phyloP scores from a whole-genome alignment of 768 basidiomycete genomes.

The Mycena leptocephala region DNA sequence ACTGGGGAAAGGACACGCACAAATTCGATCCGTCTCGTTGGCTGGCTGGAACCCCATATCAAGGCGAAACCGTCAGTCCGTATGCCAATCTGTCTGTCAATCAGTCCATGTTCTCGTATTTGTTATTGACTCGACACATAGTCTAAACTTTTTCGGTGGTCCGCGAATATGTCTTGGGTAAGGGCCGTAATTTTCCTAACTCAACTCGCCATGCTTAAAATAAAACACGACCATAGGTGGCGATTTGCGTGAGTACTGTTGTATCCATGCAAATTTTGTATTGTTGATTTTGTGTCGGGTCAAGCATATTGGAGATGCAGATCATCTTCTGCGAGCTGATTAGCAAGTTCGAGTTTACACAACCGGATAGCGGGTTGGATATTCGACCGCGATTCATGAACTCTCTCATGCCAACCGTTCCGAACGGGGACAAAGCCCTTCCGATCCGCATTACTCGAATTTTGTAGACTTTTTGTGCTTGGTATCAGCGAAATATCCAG shows the following conservation, averaged over 20 bases:
- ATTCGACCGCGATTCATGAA: background rate
- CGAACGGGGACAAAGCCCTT: background rate
- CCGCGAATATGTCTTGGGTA: background rate
- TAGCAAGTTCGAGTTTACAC: background rate
- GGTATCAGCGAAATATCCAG: too few species aligned
- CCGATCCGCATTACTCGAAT: conserved; percentile 6
- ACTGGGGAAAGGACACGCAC: background rate
- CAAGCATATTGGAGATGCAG: background rate
- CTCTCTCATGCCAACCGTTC: background rate
- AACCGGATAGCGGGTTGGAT: background rate
- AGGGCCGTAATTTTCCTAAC: background rate
- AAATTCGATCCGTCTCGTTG: background rate
- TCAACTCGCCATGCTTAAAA: background rate
- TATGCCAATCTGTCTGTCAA: conserved; percentile 27
- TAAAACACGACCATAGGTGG: too few species aligned
- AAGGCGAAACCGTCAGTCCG: background rate
- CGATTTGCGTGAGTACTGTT: background rate
- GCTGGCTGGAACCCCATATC: background rate
- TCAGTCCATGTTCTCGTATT: background rate
- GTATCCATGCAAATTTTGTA: background rate
- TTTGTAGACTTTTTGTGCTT: too few species aligned
- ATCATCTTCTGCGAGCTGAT: background rate
- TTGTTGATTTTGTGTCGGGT: background rate
- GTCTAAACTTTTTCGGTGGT: background rate
- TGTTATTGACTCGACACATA: background rate